Evolutionary conservation across 305 asterid genomes (phyloP), one percentile per base, ranked within the genome.

Genomic region (Solanum hybrid): DNA sequence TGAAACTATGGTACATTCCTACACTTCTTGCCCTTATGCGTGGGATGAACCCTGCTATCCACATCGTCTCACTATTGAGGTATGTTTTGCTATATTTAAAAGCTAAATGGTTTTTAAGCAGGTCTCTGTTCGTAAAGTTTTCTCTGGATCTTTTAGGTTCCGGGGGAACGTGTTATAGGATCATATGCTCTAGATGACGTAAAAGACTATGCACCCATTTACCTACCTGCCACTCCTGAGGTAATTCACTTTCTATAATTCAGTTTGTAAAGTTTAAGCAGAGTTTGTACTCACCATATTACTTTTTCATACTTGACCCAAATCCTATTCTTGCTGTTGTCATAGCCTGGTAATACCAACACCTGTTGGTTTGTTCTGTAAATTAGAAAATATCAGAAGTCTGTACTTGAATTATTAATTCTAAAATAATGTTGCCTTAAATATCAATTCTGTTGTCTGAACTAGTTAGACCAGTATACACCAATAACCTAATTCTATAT

Each of bases 41-140:
- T 97, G 99, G 99, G 99, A 97, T 92, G 99, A 97, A 91, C 99
- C 99, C 60, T 96, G 97, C 92, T 94, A 93, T 91, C 98, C 98
- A 22, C 99, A 94, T 92, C 98, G 98, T 89, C 96, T 97, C 76
- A 91, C 92, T 87, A 90, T 97, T 88, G 99, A 97, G 99, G 99
- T 97, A 95, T 91, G 91, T 35, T 89, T 91, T 89, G 75, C 89
- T 46, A 32, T 79, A 88, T 32, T 88, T 76, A 32, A 71, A 78
- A 40, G 77, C 36, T 32, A 37, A 76, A 76, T 76, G 86, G 27
- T 20, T 35, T 76, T 36, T 42, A 42, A 11, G 76, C 46, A 29
- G 35, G 51, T 78, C 69, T 72, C 20, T 46, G 73, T 40, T 36
- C 14, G 77, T 75, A 60, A 75, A 51, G 73, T 88, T 90, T 56